Percentiles rank a stretch among this genome's conserved stretches.
phyloP scores from a whole-genome alignment of 768 basidiomycete species.

The Rhodotorula babjevae region DNA sequence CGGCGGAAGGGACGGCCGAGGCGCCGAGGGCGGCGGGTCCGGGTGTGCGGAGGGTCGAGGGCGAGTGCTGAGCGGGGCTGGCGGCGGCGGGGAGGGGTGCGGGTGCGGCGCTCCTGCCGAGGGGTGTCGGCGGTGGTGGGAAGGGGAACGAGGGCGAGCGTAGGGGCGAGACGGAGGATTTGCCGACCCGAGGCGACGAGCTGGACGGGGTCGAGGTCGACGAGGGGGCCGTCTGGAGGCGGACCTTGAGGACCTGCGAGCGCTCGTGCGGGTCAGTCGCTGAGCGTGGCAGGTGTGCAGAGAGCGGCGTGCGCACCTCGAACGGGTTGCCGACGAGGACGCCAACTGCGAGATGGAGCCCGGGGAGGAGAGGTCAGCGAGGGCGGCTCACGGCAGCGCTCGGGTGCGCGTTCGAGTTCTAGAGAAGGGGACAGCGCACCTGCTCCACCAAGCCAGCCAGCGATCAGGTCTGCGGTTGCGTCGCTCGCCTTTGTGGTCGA shows the following conservation, averaged over 20 bases:
- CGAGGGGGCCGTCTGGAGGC: slow-evolving; percentile 27
- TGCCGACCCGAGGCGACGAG: slow-evolving; percentile 23
- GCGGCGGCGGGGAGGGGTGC: slow-evolving; percentile 2
- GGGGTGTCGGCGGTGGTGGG: background rate
- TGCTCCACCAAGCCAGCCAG: slow-evolving; percentile 24
- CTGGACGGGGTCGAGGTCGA: slow-evolving; percentile 8
- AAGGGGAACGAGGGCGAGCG: slow-evolving; percentile 21
- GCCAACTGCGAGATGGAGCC: slow-evolving; percentile 18
- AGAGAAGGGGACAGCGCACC: slow-evolving; percentile 2
- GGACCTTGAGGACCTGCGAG: slow-evolving; percentile 36
- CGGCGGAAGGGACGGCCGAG: background rate
- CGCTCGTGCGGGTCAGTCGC: background rate
- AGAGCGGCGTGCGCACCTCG: background rate
- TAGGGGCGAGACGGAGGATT: slow-evolving; percentile 21
- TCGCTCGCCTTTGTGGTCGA: background rate
- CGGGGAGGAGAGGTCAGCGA: background rate
- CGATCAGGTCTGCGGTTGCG: slow-evolving; percentile 18
- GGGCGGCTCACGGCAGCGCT: background rate
- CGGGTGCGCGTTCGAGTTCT: too few relatives aligned
- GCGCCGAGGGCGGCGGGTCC: background rate
- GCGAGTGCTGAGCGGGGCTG: background rate
- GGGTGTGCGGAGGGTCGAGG: background rate
- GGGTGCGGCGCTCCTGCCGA: background rate
- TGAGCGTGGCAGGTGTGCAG: background rate
- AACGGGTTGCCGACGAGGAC: slow-evolving; percentile 37